Conservation (phyloP, 257 asterid genomes). For the Nicotiana knightiana region DNA sequence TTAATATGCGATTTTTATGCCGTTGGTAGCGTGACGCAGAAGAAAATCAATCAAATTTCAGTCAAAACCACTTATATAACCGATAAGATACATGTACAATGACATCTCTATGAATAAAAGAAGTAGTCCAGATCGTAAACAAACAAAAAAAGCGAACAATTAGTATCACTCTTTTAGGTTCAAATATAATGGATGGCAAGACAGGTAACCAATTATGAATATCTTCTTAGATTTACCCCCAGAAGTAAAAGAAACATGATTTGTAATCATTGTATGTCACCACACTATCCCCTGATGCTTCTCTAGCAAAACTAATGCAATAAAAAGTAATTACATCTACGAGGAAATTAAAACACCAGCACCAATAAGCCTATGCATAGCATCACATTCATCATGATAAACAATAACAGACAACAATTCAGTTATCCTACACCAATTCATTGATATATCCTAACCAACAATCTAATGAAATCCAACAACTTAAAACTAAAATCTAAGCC, state of each 20-base stretch:
- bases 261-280: background rate
- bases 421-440: background rate
- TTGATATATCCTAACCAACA: background rate
- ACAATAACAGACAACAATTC: background rate
- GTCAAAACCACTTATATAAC: background rate
- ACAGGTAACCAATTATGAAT: background rate
- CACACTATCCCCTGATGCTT: background rate
- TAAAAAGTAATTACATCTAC: background rate
- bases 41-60: background rate
- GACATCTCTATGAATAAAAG: background rate
- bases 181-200: background rate
- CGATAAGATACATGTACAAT: background rate
- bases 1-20: background rate
- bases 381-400: background rate
- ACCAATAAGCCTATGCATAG: background rate
- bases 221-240: background rate
- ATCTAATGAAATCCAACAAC: background rate
- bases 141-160: background rate
- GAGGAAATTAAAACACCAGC: background rate
- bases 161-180: background rate
- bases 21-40: background rate
- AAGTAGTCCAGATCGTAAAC: background rate
- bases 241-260: background rate
- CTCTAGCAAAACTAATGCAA: background rate
- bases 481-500: background rate